phyloP scores from a whole-genome alignment of 495 filamentous ascomycete genomes.

The Aspergillus taichungensis region DNA sequence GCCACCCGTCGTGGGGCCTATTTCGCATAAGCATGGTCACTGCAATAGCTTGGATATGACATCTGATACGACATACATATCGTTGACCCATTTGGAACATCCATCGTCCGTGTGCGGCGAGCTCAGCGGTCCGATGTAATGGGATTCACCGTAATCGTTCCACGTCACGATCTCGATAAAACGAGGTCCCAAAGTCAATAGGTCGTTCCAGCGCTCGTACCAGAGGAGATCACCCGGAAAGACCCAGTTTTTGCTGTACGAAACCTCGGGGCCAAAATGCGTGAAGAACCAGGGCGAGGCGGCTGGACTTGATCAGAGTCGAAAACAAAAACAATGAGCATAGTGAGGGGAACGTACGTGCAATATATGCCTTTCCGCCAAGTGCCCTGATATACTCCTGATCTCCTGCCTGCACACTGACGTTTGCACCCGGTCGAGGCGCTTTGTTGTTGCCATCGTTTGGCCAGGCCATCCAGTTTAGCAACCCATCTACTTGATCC shows the following conservation, averaged over 20 bases:
- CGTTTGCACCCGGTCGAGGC: slow-evolving; percentile 26
- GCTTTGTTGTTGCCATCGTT: slow-evolving; percentile 45
- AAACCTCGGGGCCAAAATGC: slow-evolving; percentile 38
- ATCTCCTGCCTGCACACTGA: slow-evolving; percentile 38
- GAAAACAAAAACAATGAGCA: background rate
- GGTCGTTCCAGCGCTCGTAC: slow-evolving; percentile 47
- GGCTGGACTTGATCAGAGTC: slow-evolving; percentile 10
- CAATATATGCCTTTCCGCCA: slow-evolving; percentile 42
- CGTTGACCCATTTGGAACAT: slow-evolving; percentile 50
- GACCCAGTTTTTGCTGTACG: slow-evolving; percentile 51
- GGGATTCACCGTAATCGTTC: slow-evolving; percentile 61
- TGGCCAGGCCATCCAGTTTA: slow-evolving; percentile 53
- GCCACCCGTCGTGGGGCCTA: slow-evolving; percentile 46
- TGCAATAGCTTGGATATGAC: background rate
- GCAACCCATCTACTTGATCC: slow-evolving; percentile 33
- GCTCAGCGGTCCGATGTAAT: slow-evolving; percentile 41
- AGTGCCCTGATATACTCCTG: slow-evolving; percentile 34
- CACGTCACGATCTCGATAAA: slow-evolving; percentile 56
- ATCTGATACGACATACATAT: slow-evolving; percentile 32
- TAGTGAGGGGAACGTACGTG: slow-evolving; percentile 21
- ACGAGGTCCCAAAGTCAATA: slow-evolving; percentile 36
- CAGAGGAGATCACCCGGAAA: slow-evolving; percentile 49
- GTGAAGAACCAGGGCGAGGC: slow-evolving; percentile 34
- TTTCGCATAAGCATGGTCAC: background rate
- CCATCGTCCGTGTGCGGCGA: slow-evolving; percentile 49